phyloP scores from a whole-genome alignment of 225 moss, liverwort and hornwort genomes.

The Sphagnum tenellum region DNA sequence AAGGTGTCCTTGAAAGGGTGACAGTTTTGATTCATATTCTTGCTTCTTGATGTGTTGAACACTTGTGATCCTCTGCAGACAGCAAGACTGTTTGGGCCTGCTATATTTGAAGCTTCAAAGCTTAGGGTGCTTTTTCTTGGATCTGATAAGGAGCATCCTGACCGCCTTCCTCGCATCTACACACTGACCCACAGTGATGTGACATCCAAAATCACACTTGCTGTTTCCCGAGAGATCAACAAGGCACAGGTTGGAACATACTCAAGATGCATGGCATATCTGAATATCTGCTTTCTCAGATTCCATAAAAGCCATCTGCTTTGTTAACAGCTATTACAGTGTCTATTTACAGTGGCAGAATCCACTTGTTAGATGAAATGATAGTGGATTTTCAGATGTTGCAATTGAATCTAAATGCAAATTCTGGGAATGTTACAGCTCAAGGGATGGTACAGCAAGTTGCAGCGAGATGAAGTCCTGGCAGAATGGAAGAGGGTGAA shows the following conservation, averaged over 20 bases:
- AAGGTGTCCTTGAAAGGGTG: too few species aligned
- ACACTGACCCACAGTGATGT: conserved; percentile 92
- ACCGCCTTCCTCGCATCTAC: conserved; percentile 71
- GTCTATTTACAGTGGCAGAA: not conserved
- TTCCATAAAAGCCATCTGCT: too few species aligned
- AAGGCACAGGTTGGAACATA: conserved; percentile 56
- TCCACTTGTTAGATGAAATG: not conserved
- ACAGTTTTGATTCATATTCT: not conserved
- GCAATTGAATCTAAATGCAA: not conserved
- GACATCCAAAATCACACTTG: conserved; percentile 79
- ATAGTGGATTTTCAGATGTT: not conserved
- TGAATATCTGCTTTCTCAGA: not conserved
- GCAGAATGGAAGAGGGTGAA: conserved; percentile 82
- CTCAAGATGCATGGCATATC: not conserved
- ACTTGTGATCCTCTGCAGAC: conserved; percentile 26
- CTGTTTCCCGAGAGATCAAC: conserved; percentile 86
- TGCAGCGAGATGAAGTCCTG: conserved; percentile 87
- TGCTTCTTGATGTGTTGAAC: not conserved
- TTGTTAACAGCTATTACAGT: not conserved
- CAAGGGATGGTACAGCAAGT: conserved; percentile 85
- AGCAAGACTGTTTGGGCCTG: conserved; percentile 78
- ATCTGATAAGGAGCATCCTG: conserved; percentile 37
- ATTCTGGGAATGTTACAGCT: conserved; percentile 26
- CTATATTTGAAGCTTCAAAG: conserved; percentile 92
- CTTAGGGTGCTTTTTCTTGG: conserved; percentile 77